Base-by-base conservation (phyloP, 2,329 filamentous ascomycete species). In the Ophiostoma ips region DNA sequence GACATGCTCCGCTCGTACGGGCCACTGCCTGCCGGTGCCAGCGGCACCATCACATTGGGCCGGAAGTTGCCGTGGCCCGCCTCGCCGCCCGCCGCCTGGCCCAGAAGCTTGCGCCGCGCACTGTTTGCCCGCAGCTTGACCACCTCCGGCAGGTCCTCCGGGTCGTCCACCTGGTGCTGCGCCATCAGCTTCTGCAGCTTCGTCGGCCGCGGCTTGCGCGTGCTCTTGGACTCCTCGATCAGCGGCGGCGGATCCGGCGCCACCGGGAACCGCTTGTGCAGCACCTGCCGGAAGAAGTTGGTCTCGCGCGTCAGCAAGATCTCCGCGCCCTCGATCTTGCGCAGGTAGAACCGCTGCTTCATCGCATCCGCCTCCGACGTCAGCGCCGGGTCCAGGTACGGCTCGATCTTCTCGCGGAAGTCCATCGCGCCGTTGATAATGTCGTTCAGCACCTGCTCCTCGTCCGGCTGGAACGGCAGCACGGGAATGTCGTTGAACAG, bases 321-420 rank as follows among this genome's bases (percentile, higher is more conserved):
- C 63, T 98, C 92, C 1, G 92, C 89, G 3, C 92, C 92, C 67
- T 98, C 92, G 49, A 98, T 88, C 68, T 98, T 98, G 51, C 92
- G 85, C 37, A 98, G 72, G 59, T 95, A 96, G 66, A 98, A 98
- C 6, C 94, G 80, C 64, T 95, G 84, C 50, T 88, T 85, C 9
- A 88, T 82, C 62, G 96, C 90, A 38, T 56, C 54, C 16, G 90
- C 87, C 11, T 84, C 80, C 1, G 85, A 94, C 1, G 83, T 83
- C 62, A 88, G 77, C 19, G 88, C 70, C 2, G 85, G 83, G 60
- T 88, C 92, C 63, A 89, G 89, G 62, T 86, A 89, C 5, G 77
- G 75, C 12, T 79, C 72, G 50, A 98, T 81, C 59, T 87, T 90
- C 31, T 85, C 80, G 44, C 90, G 81, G 68, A 96, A 98, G 2